Evolutionary conservation across 208 protist species (phyloP).

Genomic region (Herpetomonas samuelpessoai): DNA sequence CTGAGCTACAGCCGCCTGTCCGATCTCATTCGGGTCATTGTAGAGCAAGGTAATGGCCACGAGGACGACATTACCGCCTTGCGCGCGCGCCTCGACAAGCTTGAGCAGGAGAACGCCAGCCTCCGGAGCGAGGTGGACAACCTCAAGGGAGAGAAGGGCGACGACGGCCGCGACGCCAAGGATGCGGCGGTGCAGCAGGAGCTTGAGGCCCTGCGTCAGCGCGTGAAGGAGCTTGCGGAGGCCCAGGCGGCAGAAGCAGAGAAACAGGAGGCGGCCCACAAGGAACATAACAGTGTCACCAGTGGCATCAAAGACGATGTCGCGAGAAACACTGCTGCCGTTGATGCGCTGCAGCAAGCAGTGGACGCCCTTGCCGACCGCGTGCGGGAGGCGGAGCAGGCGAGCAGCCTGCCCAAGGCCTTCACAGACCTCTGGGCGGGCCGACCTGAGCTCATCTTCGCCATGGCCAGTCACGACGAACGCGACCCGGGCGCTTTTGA

Average conservation of each 20-base stretch:
- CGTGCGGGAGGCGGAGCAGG: slow-evolving; percentile 12
- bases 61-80: slow-evolving; percentile 75
- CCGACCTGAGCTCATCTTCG: slow-evolving; percentile 24
- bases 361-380: slow-evolving; percentile 8
- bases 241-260: slow-evolving; percentile 6
- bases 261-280: not conserved
- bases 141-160: slow-evolving; percentile 24
- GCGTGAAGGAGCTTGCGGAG: slow-evolving; percentile 7
- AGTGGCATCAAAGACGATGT: not conserved
- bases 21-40: slow-evolving; percentile 69
- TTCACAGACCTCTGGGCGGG: slow-evolving; percentile 68
- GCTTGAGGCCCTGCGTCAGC: slow-evolving; percentile 13
- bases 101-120: slow-evolving; percentile 50
- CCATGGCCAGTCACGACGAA: slow-evolving; percentile 32
- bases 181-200: slow-evolving; percentile 13
- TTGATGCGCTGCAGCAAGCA: not conserved
- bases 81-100: slow-evolving; percentile 35
- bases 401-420: slow-evolving; percentile 15
- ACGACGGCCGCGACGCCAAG: slow-evolving; percentile 5
- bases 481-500: slow-evolving; percentile 21
- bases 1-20: slow-evolving; percentile 86
- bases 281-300: not conserved
- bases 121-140: slow-evolving; percentile 40
- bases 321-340: not conserved
- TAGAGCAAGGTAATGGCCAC: slow-evolving; percentile 84